Evolutionary conservation across 805 yeast genomes (phyloP).

Genomic region (Phaffomyces antillensis): DNA sequence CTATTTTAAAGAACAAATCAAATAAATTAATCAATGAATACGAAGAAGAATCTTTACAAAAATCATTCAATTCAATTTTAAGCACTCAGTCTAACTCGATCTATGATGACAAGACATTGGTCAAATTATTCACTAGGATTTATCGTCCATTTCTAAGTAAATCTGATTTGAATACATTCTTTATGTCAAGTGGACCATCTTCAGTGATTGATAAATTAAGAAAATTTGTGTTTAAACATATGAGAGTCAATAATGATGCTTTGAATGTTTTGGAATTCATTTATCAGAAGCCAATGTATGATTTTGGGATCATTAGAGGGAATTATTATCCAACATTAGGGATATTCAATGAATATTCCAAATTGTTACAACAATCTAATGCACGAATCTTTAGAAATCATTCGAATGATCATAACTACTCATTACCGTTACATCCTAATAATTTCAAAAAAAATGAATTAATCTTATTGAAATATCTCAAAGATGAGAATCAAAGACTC

Average conservation of each 20-base stretch:
- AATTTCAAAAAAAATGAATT: conserved; percentile 5
- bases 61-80: conserved; percentile 10
- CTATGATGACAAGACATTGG: too few relatives aligned
- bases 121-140: conserved; percentile 10
- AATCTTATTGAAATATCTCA: conserved; percentile 9
- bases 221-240: conserved; percentile 4
- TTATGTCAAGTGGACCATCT: conserved; percentile 1
- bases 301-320: conserved; percentile 19
- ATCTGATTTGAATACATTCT: conserved; percentile 6
- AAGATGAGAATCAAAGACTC: conserved; percentile 5
- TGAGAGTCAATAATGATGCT: conserved; percentile 6
- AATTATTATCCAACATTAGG: conserved; percentile 16
- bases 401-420: conserved; percentile 7
- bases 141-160: conserved; percentile 18
- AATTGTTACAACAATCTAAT: conserved; percentile 8
- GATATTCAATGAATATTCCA: conserved; percentile 5
- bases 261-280: conserved; percentile 5
- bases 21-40: conserved; percentile 6
- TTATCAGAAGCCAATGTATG: conserved; percentile 3
- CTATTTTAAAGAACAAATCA: conserved; percentile 10
- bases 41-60: conserved; percentile 9
- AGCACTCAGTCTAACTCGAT: neutral
- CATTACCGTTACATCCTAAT: conserved; percentile 10
- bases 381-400: conserved; percentile 10
- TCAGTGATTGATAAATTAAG: conserved; percentile 1